These are phyloP conservation scores for Naegleria gruberi DNA, from an alignment of 208 protist genomes.

Conservation along the genomic window DNA sequence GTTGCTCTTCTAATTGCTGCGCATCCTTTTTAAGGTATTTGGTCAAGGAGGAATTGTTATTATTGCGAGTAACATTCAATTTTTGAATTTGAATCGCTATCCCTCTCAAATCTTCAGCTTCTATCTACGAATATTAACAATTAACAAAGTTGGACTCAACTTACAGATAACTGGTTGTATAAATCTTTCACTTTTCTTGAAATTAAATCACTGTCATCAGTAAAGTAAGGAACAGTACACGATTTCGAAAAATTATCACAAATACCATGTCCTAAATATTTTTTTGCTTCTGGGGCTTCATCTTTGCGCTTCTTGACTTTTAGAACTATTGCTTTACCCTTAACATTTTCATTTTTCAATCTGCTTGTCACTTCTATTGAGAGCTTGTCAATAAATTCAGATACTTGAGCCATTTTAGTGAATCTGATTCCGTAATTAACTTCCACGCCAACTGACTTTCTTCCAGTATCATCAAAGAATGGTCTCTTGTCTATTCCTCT, in stretches of 20 bases:
- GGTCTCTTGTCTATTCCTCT: neutral
- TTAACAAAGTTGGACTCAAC: neutral
- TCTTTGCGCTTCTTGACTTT: neutral
- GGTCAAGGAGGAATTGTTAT: neutral
- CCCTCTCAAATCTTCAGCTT: neutral
- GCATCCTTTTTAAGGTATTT: neutral
- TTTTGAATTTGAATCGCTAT: neutral
- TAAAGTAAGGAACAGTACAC: neutral
- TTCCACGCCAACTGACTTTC: neutral
- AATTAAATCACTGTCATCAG: neutral
- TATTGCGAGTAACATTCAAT: neutral
- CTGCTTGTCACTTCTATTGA: neutral
- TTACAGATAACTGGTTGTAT: neutral
- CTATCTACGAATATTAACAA: neutral
- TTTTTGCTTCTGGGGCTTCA: neutral
- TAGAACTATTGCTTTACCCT: neutral
- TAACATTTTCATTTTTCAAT: neutral
- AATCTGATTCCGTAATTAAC: conserved; percentile 7
- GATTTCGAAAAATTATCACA: conserved; percentile 18
- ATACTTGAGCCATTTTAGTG: neutral
- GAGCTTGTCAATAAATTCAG: neutral
- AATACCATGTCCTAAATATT: neutral
- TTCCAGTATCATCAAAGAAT: neutral
- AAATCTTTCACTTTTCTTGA: neutral
- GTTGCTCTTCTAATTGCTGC: neutral